Evolutionary conservation across 768 basidiomycete genomes (phyloP).

Genomic region (Russula sp.): DNA sequence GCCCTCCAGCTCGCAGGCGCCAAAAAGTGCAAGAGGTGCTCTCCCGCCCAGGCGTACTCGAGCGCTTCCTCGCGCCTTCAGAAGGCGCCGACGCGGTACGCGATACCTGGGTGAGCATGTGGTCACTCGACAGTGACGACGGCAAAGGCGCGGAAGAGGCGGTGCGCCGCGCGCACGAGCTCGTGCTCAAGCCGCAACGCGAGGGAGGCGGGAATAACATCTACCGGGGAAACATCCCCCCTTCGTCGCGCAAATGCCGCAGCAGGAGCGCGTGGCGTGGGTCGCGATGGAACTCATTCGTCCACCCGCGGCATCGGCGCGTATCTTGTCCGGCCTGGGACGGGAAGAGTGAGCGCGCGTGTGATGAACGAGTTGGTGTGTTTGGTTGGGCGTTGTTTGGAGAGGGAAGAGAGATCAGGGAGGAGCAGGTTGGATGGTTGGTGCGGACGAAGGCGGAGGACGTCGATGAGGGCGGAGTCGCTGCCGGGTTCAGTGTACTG

Average conservation of each 20-base stretch:
- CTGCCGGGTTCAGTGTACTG: slow-evolving; percentile 50
- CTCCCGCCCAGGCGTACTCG: slow-evolving; percentile 66
- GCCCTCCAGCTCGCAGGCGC: slow-evolving; percentile 92
- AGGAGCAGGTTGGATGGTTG: slow-evolving; percentile 76
- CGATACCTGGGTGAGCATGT: slow-evolving; percentile 87
- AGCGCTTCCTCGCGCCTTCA: slow-evolving; percentile 58
- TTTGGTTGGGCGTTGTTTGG: slow-evolving; percentile 88
- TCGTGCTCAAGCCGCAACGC: slow-evolving; percentile 96
- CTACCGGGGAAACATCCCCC: slow-evolving; percentile 79
- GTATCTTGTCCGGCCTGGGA: slow-evolving; percentile 74
- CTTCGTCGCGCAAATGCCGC: slow-evolving; percentile 64
- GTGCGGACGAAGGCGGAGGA: slow-evolving; percentile 88
- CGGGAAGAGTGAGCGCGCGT: slow-evolving; percentile 47
- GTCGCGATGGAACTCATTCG: slow-evolving; percentile 93
- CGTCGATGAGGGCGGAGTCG: slow-evolving; percentile 85
- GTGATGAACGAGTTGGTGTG: slow-evolving; percentile 89
- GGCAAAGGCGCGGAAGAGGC: slow-evolving; percentile 51
- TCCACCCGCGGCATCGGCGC: slow-evolving; percentile 68
- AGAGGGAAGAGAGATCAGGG: slow-evolving; percentile 44
- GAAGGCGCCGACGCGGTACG: slow-evolving; percentile 54
- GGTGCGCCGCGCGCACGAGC: slow-evolving; percentile 45
- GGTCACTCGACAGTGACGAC: slow-evolving; percentile 56
- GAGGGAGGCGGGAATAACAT: slow-evolving; percentile 98
- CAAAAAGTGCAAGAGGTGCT: slow-evolving; percentile 92
- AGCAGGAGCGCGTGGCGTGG: slow-evolving; percentile 74